These are phyloP conservation scores for Sanghuangporus weigelae DNA, from an alignment of 1,284 basidiomycete genomes.

Conservation along the genomic window DNA sequence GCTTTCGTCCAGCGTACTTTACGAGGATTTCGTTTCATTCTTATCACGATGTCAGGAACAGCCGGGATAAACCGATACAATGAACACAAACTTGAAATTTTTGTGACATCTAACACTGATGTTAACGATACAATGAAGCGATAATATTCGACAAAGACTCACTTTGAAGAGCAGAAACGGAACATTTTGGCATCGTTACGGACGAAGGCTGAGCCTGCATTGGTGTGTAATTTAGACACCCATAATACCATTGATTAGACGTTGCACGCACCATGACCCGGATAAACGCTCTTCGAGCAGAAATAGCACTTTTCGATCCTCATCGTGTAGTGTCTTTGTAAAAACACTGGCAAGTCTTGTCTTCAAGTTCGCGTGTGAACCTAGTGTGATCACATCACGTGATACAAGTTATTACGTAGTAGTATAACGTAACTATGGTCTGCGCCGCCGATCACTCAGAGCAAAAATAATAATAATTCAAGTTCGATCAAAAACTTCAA, in stretches of 20 bases:
- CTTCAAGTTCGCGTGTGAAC: not conserved
- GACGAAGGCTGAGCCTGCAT: slow-evolving; percentile 83
- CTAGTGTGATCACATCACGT: not conserved
- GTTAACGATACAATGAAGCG: not conserved
- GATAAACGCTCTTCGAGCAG: slow-evolving; percentile 93
- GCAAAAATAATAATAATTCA: too few species aligned
- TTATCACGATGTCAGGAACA: slow-evolving; percentile 29
- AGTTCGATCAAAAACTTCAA: too few species aligned
- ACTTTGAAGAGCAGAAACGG: slow-evolving; percentile 97
- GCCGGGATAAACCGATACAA: not conserved
- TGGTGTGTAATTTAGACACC: not conserved
- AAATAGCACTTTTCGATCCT: slow-evolving; percentile 89
- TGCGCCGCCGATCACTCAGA: too few species aligned
- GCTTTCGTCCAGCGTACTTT: slow-evolving; percentile 99
- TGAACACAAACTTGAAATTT: slow-evolving; percentile 82
- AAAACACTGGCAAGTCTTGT: not conserved
- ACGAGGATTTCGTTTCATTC: slow-evolving; percentile 99
- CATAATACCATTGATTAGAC: not conserved
- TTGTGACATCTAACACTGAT: slow-evolving; percentile 79
- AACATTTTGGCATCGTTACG: slow-evolving; percentile 96
- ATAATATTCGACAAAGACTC: slow-evolving; percentile 25
- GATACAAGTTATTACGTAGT: too few species aligned
- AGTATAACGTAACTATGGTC: too few species aligned
- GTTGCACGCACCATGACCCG: slow-evolving; percentile 71
- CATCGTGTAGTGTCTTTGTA: slow-evolving; percentile 37